Conservation (phyloP, 371 early-diverging fungal genomes). For the Mucor irregularis region DNA sequence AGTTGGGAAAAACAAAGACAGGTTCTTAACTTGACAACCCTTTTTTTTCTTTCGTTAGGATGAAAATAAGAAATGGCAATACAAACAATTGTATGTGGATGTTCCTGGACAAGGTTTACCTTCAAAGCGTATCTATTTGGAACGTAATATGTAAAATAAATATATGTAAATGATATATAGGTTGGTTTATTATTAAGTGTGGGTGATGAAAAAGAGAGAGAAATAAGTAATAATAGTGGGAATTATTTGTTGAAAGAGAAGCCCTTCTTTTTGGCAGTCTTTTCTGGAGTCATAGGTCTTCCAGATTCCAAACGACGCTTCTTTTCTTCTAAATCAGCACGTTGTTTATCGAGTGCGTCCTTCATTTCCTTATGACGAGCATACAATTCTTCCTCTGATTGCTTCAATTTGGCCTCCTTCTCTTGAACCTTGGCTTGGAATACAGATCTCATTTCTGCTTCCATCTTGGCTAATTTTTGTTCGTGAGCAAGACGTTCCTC, state of each 20-base stretch:
- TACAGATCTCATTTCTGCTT: slow-evolving; percentile 95
- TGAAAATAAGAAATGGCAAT: slow-evolving; percentile 49
- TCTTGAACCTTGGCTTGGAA: slow-evolving; percentile 98
- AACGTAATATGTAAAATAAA: slow-evolving; percentile 11
- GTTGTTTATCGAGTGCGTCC: slow-evolving; percentile 93
- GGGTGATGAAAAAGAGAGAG: not conserved
- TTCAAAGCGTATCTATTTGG: slow-evolving; percentile 24
- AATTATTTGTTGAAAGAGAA: slow-evolving; percentile 69
- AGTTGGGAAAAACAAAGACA: not conserved
- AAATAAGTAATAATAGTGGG: not conserved
- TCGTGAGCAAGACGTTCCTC: slow-evolving; percentile 93
- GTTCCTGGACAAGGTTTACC: slow-evolving; percentile 46
- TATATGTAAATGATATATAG: not conserved
- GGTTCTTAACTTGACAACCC: not conserved
- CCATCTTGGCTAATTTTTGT: slow-evolving; percentile 96
- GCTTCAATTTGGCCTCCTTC: slow-evolving; percentile 95
- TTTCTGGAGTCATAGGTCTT: slow-evolving; percentile 85
- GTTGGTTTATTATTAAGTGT: not conserved
- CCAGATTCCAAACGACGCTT: slow-evolving; percentile 85
- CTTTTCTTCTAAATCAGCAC: slow-evolving; percentile 91
- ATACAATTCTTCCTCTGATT: slow-evolving; percentile 95
- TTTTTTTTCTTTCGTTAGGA: slow-evolving; percentile 10
- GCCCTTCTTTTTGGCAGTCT: slow-evolving; percentile 80
- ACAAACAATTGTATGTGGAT: slow-evolving; percentile 52
- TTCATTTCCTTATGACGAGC: slow-evolving; percentile 97